Evolutionary conservation across 139 green algal genomes (phyloP).

Genomic region (Medakamo hakoo): DNA sequence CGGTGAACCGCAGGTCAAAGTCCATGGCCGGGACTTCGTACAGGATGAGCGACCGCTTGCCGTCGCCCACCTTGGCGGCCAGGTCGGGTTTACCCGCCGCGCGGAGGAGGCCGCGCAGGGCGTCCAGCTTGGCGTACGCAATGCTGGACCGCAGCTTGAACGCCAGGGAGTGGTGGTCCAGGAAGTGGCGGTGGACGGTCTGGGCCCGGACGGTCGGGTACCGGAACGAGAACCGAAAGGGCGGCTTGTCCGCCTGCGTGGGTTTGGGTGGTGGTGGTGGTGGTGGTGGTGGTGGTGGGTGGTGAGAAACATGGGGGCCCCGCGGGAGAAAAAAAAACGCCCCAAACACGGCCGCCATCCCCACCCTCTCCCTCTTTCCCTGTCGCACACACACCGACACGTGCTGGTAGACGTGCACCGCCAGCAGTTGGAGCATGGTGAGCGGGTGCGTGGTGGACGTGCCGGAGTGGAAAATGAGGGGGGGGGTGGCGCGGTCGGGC

Average conservation of each 20-base stretch:
- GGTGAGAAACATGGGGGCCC: neutral
- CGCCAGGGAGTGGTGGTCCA: neutral
- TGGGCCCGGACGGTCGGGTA: neutral
- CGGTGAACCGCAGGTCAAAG: neutral
- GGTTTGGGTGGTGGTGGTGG: neutral
- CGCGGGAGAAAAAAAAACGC: too few relatives aligned
- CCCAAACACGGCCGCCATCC: neutral
- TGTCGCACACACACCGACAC: too few relatives aligned
- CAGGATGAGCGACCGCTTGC: neutral
- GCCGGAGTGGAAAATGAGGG: neutral
- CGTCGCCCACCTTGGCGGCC: neutral
- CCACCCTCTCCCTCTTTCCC: neutral
- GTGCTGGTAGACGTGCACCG: neutral
- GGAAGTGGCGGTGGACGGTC: neutral
- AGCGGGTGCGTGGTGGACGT: neutral
- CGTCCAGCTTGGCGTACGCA: neutral
- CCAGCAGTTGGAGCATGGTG: neutral
- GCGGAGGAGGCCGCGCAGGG: neutral
- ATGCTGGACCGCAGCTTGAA: neutral
- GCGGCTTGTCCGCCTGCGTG: neutral
- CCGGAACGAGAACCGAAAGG: neutral
- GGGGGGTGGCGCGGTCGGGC: too few relatives aligned
- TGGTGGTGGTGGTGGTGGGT: neutral
- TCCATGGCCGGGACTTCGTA: neutral
- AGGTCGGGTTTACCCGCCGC: neutral